Conservation (phyloP, 2,329 filamentous ascomycete genomes). For the Penicillium decumbens region DNA sequence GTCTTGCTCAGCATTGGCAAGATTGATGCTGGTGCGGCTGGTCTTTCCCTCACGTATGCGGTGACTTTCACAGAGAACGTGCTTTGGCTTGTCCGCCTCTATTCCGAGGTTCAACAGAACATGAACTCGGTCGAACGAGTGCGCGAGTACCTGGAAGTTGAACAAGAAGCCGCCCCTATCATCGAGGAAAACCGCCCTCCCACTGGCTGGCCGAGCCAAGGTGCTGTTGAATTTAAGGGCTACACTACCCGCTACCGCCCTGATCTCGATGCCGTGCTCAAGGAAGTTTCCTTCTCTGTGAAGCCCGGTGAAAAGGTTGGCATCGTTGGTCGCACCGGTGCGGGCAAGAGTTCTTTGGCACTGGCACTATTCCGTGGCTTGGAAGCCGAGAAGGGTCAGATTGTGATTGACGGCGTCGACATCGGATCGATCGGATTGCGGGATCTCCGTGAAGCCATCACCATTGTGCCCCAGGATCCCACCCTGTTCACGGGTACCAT, state of each 20-base stretch:
- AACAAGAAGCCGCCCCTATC: slow-evolving; percentile 79
- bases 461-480: slow-evolving; percentile 92
- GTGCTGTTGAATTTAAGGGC: slow-evolving; percentile 78
- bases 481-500: slow-evolving; percentile 92
- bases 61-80: slow-evolving; percentile 97
- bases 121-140: slow-evolving; percentile 99
- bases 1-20: slow-evolving; percentile 76
- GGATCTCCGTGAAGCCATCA: slow-evolving; percentile 87
- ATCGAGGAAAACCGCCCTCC: slow-evolving; percentile 74
- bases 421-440: slow-evolving; percentile 86
- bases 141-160: slow-evolving; percentile 93
- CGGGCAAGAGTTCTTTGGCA: slow-evolving; percentile 92
- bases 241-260: slow-evolving; percentile 86
- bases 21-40: slow-evolving; percentile 86
- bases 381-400: slow-evolving; percentile 84
- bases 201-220: slow-evolving; percentile 76
- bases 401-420: slow-evolving; percentile 86
- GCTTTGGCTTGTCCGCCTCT: slow-evolving; percentile 90
- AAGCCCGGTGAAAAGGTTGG: slow-evolving; percentile 85
- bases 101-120: slow-evolving; percentile 94
- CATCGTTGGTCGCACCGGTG: slow-evolving; percentile 91
- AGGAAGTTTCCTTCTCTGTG: slow-evolving; percentile 80
- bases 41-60: slow-evolving; percentile 90
- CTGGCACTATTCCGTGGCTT: slow-evolving; percentile 89
- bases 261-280: slow-evolving; percentile 82